Evolutionary conservation across 305 asterid genomes (phyloP).

Genomic region (Fraxinus baroniana): DNA sequence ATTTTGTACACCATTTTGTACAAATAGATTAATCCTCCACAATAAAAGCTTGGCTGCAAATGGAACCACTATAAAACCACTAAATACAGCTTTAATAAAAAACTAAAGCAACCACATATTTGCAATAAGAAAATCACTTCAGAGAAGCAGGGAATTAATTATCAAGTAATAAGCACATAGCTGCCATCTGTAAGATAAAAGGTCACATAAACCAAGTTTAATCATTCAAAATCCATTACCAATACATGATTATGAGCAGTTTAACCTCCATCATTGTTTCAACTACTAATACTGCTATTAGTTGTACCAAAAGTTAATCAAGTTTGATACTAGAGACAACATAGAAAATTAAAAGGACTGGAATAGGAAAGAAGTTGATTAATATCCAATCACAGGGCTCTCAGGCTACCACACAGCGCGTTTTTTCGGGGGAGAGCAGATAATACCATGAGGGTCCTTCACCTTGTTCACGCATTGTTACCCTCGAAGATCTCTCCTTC

Average conservation of each 20-base stretch:
- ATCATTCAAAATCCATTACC: neutral
- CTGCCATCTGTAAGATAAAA: neutral
- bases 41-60: neutral
- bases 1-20: no score
- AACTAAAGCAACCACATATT: neutral
- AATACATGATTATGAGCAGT: neutral
- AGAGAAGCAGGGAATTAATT: neutral
- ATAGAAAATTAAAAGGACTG: neutral
- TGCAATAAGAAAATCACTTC: neutral
- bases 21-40: no score
- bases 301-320: constrained; percentile 9
- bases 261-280: neutral
- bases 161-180: neutral
- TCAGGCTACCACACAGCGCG: constrained; percentile 42
- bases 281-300: neutral
- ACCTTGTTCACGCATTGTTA: constrained; percentile 54
- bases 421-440: constrained; percentile 37
- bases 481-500: constrained; percentile 45
- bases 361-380: neutral
- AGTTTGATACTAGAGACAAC: neutral
- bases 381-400: constrained; percentile 1
- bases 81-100: neutral
- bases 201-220: neutral
- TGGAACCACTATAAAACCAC: constrained; percentile 12
- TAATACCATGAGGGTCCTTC: constrained; percentile 54